These are phyloP conservation scores for Iris pallida DNA, from an alignment of 116 monocot genomes.

Conservation along the genomic window DNA sequence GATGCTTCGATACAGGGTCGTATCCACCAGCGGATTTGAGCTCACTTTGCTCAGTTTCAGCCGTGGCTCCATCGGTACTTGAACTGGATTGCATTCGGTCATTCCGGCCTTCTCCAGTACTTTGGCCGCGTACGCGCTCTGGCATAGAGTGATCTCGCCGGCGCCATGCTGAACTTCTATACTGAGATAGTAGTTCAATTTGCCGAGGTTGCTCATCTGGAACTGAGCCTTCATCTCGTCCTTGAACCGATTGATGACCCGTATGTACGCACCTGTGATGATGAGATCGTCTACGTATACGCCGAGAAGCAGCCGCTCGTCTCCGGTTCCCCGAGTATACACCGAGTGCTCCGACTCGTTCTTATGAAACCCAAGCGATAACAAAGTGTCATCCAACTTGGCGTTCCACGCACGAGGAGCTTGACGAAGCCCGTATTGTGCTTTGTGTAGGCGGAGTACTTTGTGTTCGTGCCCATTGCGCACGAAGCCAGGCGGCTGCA, in stretches of 20 bases:
- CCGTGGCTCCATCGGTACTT: no score
- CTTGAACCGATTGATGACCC: background rate
- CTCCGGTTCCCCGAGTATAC: background rate
- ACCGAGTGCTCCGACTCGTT: background rate
- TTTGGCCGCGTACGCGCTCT: background rate
- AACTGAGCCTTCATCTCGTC: no score
- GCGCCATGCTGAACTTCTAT: background rate
- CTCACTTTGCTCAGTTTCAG: no score
- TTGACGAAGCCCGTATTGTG: constrained; percentile 1
- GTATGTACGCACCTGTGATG: background rate
- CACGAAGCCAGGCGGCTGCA: background rate
- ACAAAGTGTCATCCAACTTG: background rate
- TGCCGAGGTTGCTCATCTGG: constrained; percentile 2
- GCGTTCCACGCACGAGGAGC: constrained; percentile 11
- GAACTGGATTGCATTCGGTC: background rate
- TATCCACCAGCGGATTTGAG: no score
- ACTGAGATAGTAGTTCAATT: background rate
- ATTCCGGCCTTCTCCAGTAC: background rate
- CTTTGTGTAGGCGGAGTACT: no score
- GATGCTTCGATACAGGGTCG: no score
- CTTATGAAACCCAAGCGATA: background rate
- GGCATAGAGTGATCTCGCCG: background rate
- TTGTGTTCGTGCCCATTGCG: background rate
- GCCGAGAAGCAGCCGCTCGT: background rate
- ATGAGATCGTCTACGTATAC: constrained; percentile 10